Conservation (phyloP, 2,329 filamentous ascomycete species). For the Monilinia polystroma region DNA sequence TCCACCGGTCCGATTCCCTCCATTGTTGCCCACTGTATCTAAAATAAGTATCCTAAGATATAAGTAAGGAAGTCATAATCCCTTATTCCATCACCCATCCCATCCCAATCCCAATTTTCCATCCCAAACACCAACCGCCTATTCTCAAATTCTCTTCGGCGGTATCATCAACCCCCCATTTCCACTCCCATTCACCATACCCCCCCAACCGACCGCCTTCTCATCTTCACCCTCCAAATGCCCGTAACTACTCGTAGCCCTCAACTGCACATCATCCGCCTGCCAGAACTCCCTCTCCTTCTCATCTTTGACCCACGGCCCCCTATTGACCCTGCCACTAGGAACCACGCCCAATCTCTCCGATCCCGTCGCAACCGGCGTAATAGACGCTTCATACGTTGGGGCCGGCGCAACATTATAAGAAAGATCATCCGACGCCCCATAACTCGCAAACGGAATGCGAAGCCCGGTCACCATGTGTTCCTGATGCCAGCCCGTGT, state of each 20-base stretch:
- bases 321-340: background rate
- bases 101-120: too few species aligned
- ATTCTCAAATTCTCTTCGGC: too few species aligned
- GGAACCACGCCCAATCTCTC: constrained; percentile 1
- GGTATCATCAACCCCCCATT: too few species aligned
- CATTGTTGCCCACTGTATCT: too few species aligned
- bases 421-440: background rate
- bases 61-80: too few species aligned
- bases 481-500: constrained; percentile 4
- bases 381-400: background rate
- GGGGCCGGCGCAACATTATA: background rate
- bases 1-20: too few species aligned
- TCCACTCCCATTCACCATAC: too few species aligned
- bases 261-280: constrained; percentile 2
- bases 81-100: too few species aligned
- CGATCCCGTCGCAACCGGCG: background rate
- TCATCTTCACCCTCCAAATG: too few species aligned
- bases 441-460: constrained; percentile 4
- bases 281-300: background rate
- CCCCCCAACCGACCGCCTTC: too few species aligned
- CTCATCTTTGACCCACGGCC: constrained; percentile 8
- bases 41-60: too few species aligned
- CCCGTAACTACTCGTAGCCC: background rate
- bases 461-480: background rate
- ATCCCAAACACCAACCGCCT: too few species aligned